Evolutionary conservation across 176 grass and related monocot species (phyloP).

Genomic region (Ananas comosus): DNA sequence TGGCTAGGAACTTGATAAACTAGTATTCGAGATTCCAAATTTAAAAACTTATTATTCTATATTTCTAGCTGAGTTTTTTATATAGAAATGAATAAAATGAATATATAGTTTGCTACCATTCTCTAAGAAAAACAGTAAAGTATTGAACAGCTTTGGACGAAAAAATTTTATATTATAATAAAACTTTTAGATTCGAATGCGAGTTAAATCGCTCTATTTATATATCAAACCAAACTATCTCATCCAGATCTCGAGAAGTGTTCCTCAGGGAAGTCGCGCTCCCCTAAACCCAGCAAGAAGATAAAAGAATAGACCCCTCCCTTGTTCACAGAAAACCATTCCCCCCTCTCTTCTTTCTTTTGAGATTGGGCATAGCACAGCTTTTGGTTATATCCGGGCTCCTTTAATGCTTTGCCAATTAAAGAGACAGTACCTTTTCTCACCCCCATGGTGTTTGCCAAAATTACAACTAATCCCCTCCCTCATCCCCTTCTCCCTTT

Average conservation of each 20-base stretch:
- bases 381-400: constrained; percentile 32
- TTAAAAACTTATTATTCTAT: too few relatives aligned
- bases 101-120: too few relatives aligned
- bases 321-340: neutral
- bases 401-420: constrained; percentile 68
- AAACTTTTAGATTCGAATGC: too few relatives aligned
- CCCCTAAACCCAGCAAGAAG: constrained; percentile 14
- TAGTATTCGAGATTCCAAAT: too few relatives aligned
- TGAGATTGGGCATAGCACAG: constrained; percentile 15
- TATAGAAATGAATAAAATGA: too few relatives aligned
- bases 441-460: constrained; percentile 18
- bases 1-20: too few relatives aligned
- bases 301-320: constrained; percentile 12
- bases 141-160: too few relatives aligned
- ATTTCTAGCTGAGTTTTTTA: too few relatives aligned
- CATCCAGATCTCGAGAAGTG: neutral
- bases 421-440: constrained; percentile 43
- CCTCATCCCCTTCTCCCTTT: neutral
- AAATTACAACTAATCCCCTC: constrained; percentile 4
- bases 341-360: neutral
- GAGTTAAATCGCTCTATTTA: too few relatives aligned
- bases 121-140: too few relatives aligned
- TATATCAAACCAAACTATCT: too few relatives aligned
- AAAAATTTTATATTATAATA: too few relatives aligned
- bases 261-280: neutral